phyloP scores from a whole-genome alignment of 108 stramenopile species.

The Parietichytrium sp. region DNA sequence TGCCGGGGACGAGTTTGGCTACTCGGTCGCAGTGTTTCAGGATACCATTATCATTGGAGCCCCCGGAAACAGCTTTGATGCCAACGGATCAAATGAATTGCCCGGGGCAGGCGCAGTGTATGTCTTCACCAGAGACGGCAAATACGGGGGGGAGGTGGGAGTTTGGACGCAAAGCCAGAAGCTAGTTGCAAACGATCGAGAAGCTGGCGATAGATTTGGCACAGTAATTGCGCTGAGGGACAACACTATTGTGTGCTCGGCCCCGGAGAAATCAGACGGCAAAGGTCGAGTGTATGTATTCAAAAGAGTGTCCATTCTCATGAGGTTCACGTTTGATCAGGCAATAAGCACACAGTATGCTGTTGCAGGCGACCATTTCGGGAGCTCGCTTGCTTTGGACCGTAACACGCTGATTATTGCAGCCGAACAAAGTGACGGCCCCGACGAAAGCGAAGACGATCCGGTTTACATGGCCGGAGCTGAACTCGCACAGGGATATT shows the following conservation, averaged over 20 bases:
- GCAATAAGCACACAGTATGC: not conserved
- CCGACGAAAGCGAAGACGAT: not conserved
- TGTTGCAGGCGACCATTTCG: not conserved
- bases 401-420: not conserved
- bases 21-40: not conserved
- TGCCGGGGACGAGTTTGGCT: slow-evolving; percentile 16
- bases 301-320: not conserved
- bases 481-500: not conserved
- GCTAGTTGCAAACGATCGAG: not conserved
- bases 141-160: not conserved
- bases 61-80: slow-evolving; percentile 7
- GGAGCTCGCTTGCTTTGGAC: not conserved
- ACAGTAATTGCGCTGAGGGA: slow-evolving; percentile 56
- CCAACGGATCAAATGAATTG: not conserved
- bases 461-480: slow-evolving; percentile 15
- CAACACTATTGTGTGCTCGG: slow-evolving; percentile 53
- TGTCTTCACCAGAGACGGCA: not conserved
- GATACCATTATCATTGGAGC: slow-evolving; percentile 32
- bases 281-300: slow-evolving; percentile 22
- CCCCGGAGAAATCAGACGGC: slow-evolving; percentile 57
- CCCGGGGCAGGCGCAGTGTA: slow-evolving; percentile 10
- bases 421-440: slow-evolving; percentile 12
- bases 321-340: not conserved
- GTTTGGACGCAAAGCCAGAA: slow-evolving; percentile 17
- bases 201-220: slow-evolving; percentile 52